Evolutionary conservation across 306 rosid genomes (phyloP), one percentile per base, ranked within the genome.

Genomic region (Lathyrus aphaca): DNA sequence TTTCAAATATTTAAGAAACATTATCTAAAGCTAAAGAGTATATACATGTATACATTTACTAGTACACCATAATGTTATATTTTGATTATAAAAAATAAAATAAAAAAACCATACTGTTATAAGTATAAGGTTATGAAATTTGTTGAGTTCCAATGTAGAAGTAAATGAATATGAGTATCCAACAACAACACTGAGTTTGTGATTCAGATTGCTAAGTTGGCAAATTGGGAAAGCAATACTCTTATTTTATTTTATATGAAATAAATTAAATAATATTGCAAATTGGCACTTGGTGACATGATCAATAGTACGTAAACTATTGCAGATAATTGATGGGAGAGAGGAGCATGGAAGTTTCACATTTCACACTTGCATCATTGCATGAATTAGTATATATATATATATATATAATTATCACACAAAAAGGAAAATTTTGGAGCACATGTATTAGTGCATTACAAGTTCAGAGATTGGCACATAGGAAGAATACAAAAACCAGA

Each of bases 391-490:
- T 37, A 56, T 43, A n/a, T n/a, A n/a, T 49, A 49, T 35, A 16
- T 55, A 57, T 21, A 71, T 73, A 78, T 45, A 46, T 60, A 80
- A 45, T 35, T 60, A 17, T 50, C 68, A 68, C 54, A 44, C 68
- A 44, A 81, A 84, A 87, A 83, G 80, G 83, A 68, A 29, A 82
- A 51, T 74, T 35, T 81, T 85, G 89, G 81, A 69, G 66, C 67
- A 66, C 32, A 54, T 27, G 30, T 27, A 21, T 21, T 21, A 27
- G 30, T 27, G 30, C 30, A 27, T 27, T 4, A 27, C 30, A 27
- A 27, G 30, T 27, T 27, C 1, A 27, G 4, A 27, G 30, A 27
- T 27, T 2, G 30, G 60, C 60, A 54, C 60, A 48, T 16, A 48
- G 3, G 4, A 3, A 40, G 54, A 23, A 48, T 48, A 17, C 16